Evolutionary conservation across 495 filamentous ascomycete species (phyloP), one percentile per base, ranked within the genome.

Genomic region (Schizothecium vesticola): DNA sequence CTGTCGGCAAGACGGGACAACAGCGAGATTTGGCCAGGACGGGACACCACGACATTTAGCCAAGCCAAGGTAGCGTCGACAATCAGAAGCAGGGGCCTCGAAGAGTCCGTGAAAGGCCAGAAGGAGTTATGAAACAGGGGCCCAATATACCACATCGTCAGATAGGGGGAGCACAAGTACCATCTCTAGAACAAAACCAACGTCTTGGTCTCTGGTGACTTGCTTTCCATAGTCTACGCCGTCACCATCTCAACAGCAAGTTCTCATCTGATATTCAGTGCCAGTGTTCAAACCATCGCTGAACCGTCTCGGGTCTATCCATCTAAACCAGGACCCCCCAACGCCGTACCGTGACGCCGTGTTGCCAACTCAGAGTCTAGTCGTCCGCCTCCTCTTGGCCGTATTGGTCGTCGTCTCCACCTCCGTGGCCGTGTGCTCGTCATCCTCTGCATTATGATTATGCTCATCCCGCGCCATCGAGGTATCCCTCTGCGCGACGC

Each of bases 401-500:
- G 57, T 10, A 6, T 22, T 36, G 22, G 56, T 71, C 36, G 57
- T 68, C 57, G 60, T 43, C 56, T 65, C 64, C 24, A 29, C 65
- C 24, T 66, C 65, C 9, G 65, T 66, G 23, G 25, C 55, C 9
- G 63, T 65, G 8, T 67, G 58, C 33, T 67, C 66, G 12, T 67
- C 66, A 2, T 25, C 65, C 24, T 67, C 56, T 12, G 21, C 65
- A 60, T 62, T 66, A 63, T 26, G 28, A n/a, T 26, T 25, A 22
- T 22, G 66, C n/a, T 67, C 24, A 3, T 64, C 24, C 59, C 31
- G 19, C 11, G 67, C 66, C 63, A 59, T 24, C 11, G 58, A 60
- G 56, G 59, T 33, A 21, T 65, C 63, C n/a, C 61, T 21, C 55
- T 61, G 55, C 29, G 69, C 67, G 59, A 76, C 74, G 55, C 76